These are phyloP conservation scores for Vaccinium corymbosum DNA, from an alignment of 148 eudicot species.

Conservation along the genomic window DNA sequence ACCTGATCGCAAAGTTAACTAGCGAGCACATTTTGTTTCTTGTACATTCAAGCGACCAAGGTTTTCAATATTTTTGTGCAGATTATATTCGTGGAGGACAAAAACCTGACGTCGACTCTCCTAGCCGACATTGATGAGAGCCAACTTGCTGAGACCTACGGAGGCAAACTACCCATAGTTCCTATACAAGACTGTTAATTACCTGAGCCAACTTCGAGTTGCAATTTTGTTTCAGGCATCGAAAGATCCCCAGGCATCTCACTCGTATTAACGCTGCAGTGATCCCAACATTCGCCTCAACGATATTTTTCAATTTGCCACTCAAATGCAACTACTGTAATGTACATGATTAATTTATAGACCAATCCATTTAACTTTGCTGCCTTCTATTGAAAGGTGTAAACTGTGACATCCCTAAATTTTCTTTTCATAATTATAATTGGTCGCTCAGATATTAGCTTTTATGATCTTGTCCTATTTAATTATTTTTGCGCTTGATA, in stretches of 20 bases:
- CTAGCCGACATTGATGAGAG: slow-evolving; percentile 50
- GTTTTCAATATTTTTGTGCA: slow-evolving; percentile 21
- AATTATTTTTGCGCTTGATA: too few species aligned
- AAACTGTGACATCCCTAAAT: neutral
- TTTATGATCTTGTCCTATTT: too few species aligned
- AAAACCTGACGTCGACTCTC: slow-evolving; percentile 36
- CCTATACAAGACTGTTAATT: slow-evolving; percentile 54
- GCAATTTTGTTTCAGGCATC: neutral
- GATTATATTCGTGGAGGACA: slow-evolving; percentile 63
- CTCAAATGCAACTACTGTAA: neutral
- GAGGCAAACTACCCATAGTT: slow-evolving; percentile 54
- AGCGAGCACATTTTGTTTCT: neutral
- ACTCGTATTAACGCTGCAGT: neutral
- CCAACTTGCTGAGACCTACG: slow-evolving; percentile 61
- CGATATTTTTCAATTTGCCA: neutral
- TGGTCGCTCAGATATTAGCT: too few species aligned
- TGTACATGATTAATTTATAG: neutral
- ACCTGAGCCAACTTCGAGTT: neutral
- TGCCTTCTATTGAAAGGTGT: neutral
- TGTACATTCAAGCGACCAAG: neutral
- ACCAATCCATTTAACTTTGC: neutral
- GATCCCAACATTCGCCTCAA: neutral
- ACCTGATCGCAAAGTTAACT: neutral
- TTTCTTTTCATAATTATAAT: too few species aligned
- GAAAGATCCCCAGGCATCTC: neutral